phyloP scores from a whole-genome alignment of 257 asterid species.

The Anisodus acutangulus region DNA sequence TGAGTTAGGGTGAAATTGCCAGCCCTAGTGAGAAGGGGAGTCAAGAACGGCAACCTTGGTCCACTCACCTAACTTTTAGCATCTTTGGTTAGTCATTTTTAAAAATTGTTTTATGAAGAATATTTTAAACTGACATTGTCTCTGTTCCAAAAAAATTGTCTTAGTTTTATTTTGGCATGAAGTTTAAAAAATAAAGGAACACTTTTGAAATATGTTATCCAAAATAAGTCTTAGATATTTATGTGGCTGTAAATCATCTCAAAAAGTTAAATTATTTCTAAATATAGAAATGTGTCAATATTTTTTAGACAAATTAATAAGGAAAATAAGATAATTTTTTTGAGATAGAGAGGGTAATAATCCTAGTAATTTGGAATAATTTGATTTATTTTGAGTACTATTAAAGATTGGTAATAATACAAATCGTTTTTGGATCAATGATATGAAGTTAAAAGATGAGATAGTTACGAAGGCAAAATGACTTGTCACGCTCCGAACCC shows the following conservation, averaged over 20 bases:
- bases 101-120: not conserved
- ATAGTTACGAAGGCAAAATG: not conserved
- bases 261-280: no score
- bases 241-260: no score
- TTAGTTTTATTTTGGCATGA: no score
- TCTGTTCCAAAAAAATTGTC: no score
- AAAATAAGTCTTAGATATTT: no score
- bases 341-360: not conserved
- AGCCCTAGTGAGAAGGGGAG: not conserved
- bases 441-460: not conserved
- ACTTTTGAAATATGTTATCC: no score
- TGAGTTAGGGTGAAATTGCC: not conserved
- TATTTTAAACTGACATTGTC: not conserved
- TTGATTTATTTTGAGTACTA: not conserved
- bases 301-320: no score
- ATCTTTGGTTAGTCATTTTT: not conserved
- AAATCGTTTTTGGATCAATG: not conserved
- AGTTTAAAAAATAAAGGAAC: no score
- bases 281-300: no score
- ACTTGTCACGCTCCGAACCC: no score
- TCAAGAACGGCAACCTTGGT: slow-evolving; percentile 1
- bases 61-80: not conserved
- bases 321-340: no score
- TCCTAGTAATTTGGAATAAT: not conserved
- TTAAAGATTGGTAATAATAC: not conserved